Evolutionary conservation across 352 stramenopile species (phyloP), one percentile per base, ranked within the genome.

Genomic region (Phytophthora crassamura): DNA sequence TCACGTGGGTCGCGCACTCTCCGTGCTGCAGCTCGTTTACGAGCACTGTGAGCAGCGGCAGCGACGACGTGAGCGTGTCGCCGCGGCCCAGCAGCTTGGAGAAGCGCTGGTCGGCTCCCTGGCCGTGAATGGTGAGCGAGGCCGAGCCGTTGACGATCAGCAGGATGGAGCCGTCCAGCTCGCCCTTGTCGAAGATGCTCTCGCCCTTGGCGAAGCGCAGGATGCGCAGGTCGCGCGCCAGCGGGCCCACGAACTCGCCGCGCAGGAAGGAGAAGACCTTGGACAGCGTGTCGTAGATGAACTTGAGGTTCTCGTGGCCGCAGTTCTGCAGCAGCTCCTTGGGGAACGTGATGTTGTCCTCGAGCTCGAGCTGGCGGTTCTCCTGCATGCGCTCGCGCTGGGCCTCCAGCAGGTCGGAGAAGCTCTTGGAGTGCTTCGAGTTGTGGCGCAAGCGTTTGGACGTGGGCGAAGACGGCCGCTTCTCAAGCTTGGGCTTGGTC

Each of bases 261-360:
- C 67, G 77, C 14, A 94, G 46, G 51, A 94, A 93, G 1, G 86
- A 91, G 52, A 93, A 94, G 0, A 91, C 81, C 73, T 91, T 90
- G 30, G 86, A 85, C 30, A 94, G 59, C 34, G 82, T 84, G 45
- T 94, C 82, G 35, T 93, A 94, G 57, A 93, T 82, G 42, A 87
- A 75, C 67, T 91, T 93, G 62, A 90, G 69, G 54, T 93, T 86
- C 60, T 93, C 84, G 0, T 75, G 77, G n/a, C 71, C 77, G 53
- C 75, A 93, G 56, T 87, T 90, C 33, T 72, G 59, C 15, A 73
- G 78, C 20, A 94, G 43, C 15, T 74, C 75, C 43, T 69, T 63
- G n/a, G 86, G 80, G 52, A 94, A 83, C 16, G 77, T 72, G 41
- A 88, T 76, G 56, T 82, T 78, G 45, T 94, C 86, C n/a, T 93